Evolutionary conservation across 352 stramenopile species (phyloP), one percentile per base, ranked within the genome.

Genomic region (Elongisporangium undulatum): DNA sequence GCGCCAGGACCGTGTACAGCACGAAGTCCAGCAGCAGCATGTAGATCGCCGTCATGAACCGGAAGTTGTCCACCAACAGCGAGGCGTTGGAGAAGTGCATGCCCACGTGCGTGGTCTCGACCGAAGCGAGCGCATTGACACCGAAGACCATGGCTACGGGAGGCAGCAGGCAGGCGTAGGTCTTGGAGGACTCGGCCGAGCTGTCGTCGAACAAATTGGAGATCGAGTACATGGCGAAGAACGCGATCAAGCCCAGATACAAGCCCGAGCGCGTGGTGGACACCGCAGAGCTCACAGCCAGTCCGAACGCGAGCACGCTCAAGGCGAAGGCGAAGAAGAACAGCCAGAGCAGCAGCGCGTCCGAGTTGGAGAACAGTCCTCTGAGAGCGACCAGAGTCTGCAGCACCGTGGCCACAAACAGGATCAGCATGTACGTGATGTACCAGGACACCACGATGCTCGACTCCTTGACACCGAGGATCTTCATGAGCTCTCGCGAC

Each of bases 11-110:
- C 50, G 83, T 68, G 65, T 97, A 98, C 17, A 98, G 45, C 19
- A 96, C 22, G 5, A 82, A 85, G 62, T 98, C 94, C 0, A 98
- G n/a, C 8, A 96, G 38, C 53, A 98, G 80, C 75, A 98, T 94
- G 50, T 64, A 66, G 24, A 98, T 67, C 17, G 77, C 69, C 21
- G 64, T 80, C 22, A 58, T 57, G 59, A 94, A 89, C 4, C 71
- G 67, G 39, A 94, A 90, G 57, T 69, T 73, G 4, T 71, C 61
- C 2, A 82, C 58, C 10, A 66, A 53, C 17, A 87, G 66, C 48
- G 59, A 19, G 0, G 63, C 62, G 51, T 89, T 94, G 15, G 39
- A 51, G 9, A 54, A 19, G 0, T 61, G 75, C 41, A 91, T 55
- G 0, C 85, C 82, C 0, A 82, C 52, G 5, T 66, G 67, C 22